Percentiles rank a stretch among this genome's conserved stretches.
These are phyloP conservation scores for Coemansia sp. DNA, from an alignment of 371 early-diverging fungal genomes.

Conservation along the genomic window DNA sequence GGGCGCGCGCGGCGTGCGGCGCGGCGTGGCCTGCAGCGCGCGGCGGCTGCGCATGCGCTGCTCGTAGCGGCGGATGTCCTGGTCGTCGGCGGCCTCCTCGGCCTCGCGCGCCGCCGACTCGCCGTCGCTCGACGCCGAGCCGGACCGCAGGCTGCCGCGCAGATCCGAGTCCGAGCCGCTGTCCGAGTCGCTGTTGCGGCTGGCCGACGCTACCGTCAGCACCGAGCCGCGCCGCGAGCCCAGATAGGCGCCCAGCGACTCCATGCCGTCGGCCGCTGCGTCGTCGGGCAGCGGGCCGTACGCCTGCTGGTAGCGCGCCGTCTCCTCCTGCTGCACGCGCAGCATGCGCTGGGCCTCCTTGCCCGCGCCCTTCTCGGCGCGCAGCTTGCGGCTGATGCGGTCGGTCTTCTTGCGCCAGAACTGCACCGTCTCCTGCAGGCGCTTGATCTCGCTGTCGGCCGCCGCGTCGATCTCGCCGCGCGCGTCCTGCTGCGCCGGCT, in stretches of 20 bases:
- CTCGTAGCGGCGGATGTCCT: constrained; percentile 36
- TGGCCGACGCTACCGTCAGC: neutral
- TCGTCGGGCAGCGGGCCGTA: constrained; percentile 38
- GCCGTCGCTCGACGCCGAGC: constrained; percentile 8
- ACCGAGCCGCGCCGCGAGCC: neutral
- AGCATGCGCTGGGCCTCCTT: constrained; percentile 29
- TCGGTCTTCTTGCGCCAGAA: constrained; percentile 44
- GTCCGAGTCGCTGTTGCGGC: neutral
- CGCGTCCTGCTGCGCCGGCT: neutral
- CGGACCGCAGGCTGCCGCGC: constrained; percentile 7
- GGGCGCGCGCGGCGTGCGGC: constrained; percentile 3
- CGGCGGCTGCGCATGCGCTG: constrained; percentile 32
- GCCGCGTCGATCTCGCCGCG: constrained; percentile 8
- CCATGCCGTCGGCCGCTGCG: constrained; percentile 8
- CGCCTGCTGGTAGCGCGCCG: constrained; percentile 33
- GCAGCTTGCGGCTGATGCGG: constrained; percentile 38
- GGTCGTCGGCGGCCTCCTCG: constrained; percentile 25
- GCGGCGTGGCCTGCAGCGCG: constrained; percentile 19
- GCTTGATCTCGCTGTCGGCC: constrained; percentile 31
- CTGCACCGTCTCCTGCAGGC: constrained; percentile 36
- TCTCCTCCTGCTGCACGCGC: constrained; percentile 40
- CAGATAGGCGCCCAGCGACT: constrained; percentile 36
- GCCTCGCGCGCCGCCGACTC: neutral
- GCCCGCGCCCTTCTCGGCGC: constrained; percentile 20
- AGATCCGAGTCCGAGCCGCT: neutral